These are phyloP conservation scores for Geopyxis carbonaria DNA, from an alignment of 495 filamentous ascomycete species.

Conservation along the genomic window DNA sequence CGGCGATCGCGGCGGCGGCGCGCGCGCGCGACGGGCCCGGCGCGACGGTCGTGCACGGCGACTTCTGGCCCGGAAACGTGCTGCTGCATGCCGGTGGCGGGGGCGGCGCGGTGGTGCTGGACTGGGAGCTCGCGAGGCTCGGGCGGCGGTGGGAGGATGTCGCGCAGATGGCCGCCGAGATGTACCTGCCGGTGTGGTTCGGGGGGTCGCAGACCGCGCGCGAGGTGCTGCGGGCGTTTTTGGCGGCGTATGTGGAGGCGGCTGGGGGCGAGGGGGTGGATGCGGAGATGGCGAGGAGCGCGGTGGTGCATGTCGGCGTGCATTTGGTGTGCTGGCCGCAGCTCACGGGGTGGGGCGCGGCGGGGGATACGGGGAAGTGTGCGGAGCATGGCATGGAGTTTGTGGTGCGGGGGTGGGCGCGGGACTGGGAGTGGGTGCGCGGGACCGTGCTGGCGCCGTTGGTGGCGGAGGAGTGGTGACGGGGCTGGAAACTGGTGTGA, in stretches of 20 bases:
- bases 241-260: not conserved
- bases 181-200: constrained; percentile 9
- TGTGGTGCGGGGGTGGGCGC: not conserved
- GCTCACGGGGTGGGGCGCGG: not conserved
- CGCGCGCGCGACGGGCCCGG: not conserved
- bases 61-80: constrained; percentile 2
- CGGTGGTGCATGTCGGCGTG: constrained; percentile 3
- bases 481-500: too few relatives aligned
- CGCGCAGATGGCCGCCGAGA: constrained; percentile 23
- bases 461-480: not conserved
- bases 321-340: constrained; percentile 1
- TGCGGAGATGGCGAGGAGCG: constrained; percentile 1
- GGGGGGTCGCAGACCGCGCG: not conserved
- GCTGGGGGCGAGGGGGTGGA: too few relatives aligned
- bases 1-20: not conserved
- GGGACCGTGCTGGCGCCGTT: not conserved
- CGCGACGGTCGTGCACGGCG: not conserved
- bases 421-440: constrained; percentile 2
- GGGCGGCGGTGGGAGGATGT: constrained; percentile 5
- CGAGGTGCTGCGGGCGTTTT: not conserved
- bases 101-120: not conserved
- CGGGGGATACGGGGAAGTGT: not conserved
- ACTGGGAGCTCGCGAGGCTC: not conserved
- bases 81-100: not conserved
- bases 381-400: not conserved